Base-by-base conservation (phyloP, 257 asterid species). In the Solanum infundibuliforme region DNA sequence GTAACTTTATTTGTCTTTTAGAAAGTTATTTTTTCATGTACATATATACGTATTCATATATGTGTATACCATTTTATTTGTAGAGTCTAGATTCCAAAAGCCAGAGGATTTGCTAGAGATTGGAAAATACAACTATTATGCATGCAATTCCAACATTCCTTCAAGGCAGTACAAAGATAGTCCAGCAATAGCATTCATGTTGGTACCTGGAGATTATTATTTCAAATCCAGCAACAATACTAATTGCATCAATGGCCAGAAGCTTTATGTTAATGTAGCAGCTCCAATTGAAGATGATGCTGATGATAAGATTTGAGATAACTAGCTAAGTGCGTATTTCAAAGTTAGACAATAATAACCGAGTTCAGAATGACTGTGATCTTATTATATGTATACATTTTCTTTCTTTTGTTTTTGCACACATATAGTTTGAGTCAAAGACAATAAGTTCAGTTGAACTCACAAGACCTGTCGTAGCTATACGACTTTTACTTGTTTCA, bases 171-270 rank as follows among this genome's bases (percentile, higher is more conserved):
- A 79, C 29, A 79, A 43, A 79, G 84, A 79, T 4, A 79, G 84
- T 79, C 65, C 84, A 79, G 84, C 84, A 25, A 43, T 43, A 79
- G 38, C 38, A 41, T 41, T 41, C 38, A 25, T 41, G 23, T 27
- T 79, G 25, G n/a, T 43, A 25, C 65, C 65, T 41, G 84, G 65
- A 41, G 84, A 79, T n/a, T 79, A 79, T 41, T 79, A 12, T 34
- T 77, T 79, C 65, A 77, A 41, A 79, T 79, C 84, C 14, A 41
- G 84, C 84, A 77, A 79, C 65, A 41, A 79, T 27, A 79, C 38
- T 6, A 79, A 79, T 14, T 41, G 65, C 84, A 79, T 79, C 13
- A 79, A 25, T 79, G 84, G 16, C 38, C 65, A 79, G 65, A 79
- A 25, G 36, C 84, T 41, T 2, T 27, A 43, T 2, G 65, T 79